These are phyloP conservation scores for Coniochaeta sp. DNA, from an alignment of 2,329 filamentous ascomycete species.

Conservation along the genomic window DNA sequence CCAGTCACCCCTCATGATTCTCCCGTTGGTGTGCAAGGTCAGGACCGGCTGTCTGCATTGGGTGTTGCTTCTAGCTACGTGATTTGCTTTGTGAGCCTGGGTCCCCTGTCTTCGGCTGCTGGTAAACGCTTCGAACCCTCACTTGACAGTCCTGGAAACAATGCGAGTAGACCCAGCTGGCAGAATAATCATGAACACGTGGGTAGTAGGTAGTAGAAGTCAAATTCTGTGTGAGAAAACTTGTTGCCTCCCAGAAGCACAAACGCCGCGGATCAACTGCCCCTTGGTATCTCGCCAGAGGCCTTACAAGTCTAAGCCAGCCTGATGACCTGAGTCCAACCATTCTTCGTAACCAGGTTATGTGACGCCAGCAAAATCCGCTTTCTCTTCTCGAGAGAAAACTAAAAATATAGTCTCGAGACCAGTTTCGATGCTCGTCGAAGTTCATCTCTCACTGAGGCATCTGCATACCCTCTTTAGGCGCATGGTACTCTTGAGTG, in stretches of 20 bases:
- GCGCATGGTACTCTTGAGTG: conserved; percentile 20
- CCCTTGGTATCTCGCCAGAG: neutral
- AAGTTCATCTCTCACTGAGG: conserved; percentile 2
- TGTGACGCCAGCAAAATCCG: neutral
- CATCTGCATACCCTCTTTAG: conserved; percentile 18
- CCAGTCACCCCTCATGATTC: neutral
- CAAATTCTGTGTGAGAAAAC: neutral
- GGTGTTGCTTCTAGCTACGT: no score
- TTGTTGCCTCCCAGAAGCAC: neutral
- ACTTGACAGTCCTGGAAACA: no score
- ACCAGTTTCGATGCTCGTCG: neutral
- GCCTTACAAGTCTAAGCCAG: neutral
- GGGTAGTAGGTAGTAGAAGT: neutral
- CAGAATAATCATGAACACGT: neutral
- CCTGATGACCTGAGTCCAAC: neutral
- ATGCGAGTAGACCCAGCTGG: no score
- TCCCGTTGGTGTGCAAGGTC: neutral
- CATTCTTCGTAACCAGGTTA: neutral
- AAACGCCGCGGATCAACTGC: neutral
- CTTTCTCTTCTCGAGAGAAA: no score
- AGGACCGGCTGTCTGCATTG: neutral
- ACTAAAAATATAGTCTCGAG: no score
- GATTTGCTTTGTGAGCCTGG: no score
- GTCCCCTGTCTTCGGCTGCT: no score
- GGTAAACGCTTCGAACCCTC: no score